Evolutionary conservation across 352 stramenopile genomes (phyloP), one percentile per base, ranked within the genome.

Genomic region (Phytophthora kernoviae): DNA sequence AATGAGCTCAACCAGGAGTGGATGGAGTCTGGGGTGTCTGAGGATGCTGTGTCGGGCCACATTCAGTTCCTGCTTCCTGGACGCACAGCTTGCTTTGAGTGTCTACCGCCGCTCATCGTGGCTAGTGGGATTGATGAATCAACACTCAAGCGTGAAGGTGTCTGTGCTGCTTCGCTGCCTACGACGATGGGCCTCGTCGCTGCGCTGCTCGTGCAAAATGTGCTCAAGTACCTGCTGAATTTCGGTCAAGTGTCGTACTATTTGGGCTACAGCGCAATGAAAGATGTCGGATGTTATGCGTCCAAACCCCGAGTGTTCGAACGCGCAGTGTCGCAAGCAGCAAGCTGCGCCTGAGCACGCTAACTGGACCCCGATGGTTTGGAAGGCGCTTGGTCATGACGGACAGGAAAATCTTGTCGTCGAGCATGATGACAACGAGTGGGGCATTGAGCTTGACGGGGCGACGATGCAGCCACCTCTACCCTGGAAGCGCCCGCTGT

Each of bases 21-120:
- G 89, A 96, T 97, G 87, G 89, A 97, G 70, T 94, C 83, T 47
- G 89, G 89, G 5, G 89, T 97, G 47, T 94, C 84, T n/a, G 89
- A 97, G 52, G 87, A 96, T 56, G 89, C 89, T 4, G 82, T 96
- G 21, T 96, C 87, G 24, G 89, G 89, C 18, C 89, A 97, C 62
- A 96, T 97, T 54, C 89, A 97, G 59, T 85, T 92, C 44, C 56
- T 97, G 30, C 59, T 96, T 24, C 89, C 89, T 0, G 89, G 89
- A 14, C 77, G 87, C 48, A 95, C 87, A 12, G 89, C 89, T 9
- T 97, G 89, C 68, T 97, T 97, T 39, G 85, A 95, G 71, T 97
- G 89, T 52, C 61, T 96, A 27, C 89, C 89, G 17, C 89, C 88
- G 20, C 77, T 97, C 17, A 90, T 94, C 42, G 84, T 97, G 5